Evolutionary conservation across 73 alveolate genomes (phyloP).

Genomic region (Tetrahymena elliotti): DNA sequence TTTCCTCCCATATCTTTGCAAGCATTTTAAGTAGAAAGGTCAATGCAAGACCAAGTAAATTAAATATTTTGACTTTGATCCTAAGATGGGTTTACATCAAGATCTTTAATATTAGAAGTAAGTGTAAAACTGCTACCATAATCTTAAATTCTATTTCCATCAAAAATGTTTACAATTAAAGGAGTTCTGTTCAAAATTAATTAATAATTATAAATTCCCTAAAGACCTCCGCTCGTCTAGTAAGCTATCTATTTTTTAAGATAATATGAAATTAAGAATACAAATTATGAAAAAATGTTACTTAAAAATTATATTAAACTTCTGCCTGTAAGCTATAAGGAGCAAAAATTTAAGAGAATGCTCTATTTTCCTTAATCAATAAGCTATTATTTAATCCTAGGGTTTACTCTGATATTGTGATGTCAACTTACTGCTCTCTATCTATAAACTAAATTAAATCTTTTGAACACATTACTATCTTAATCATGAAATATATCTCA

Average conservation of each 20-base stretch:
- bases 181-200: background rate
- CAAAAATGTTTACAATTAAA: background rate
- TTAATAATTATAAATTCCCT: background rate
- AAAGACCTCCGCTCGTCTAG: background rate
- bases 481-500: background rate
- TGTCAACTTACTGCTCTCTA: background rate
- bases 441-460: background rate
- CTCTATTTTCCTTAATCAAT: background rate
- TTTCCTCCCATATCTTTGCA: background rate
- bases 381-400: background rate
- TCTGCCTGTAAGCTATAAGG: background rate
- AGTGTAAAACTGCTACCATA: background rate
- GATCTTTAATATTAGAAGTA: background rate
- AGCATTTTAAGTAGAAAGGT: background rate
- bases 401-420: background rate
- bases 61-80: background rate
- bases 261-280: background rate
- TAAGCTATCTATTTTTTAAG: background rate
- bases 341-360: background rate
- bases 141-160: background rate
- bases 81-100: background rate
- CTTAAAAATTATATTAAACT: background rate
- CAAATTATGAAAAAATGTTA: too few species aligned
- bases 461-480: background rate
- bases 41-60: background rate